Conservation (phyloP, 495 filamentous ascomycete species). For the Pyronema omphalodes region DNA sequence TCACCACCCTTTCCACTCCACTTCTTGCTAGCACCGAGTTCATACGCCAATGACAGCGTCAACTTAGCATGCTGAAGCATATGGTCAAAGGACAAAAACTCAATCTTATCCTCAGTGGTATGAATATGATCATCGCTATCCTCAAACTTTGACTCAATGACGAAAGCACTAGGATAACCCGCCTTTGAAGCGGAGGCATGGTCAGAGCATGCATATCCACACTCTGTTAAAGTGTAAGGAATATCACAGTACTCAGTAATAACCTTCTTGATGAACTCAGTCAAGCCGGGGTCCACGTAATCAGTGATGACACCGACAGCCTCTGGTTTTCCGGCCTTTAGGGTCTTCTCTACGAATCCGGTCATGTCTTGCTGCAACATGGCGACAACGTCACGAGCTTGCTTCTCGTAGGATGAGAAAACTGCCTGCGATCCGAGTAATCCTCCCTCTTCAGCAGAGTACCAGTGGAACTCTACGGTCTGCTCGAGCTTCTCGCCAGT, state of each 20-base stretch:
- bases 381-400: conserved; percentile 62
- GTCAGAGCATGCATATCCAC: conserved; percentile 93
- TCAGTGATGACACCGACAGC: conserved; percentile 86
- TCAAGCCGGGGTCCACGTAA: conserved; percentile 66
- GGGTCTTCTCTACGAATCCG: conserved; percentile 65
- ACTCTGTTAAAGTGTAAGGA: conserved; percentile 77
- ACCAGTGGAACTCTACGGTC: conserved; percentile 94
- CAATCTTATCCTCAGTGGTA: conserved; percentile 68
- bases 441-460: conserved; percentile 80
- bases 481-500: conserved; percentile 41
- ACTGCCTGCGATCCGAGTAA: conserved; percentile 66
- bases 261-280: conserved; percentile 79
- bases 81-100: conserved; percentile 83
- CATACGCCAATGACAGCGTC: conserved; percentile 76
- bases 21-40: conserved; percentile 27
- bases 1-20: background rate
- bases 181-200: conserved; percentile 56
- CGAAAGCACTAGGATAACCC: conserved; percentile 87
- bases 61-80: conserved; percentile 94
- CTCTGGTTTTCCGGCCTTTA: conserved; percentile 68
- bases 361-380: conserved; percentile 99
- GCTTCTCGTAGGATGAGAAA: conserved; percentile 65
- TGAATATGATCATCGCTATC: conserved; percentile 80
- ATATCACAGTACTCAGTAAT: conserved; percentile 61
- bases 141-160: conserved; percentile 48